Conservation (phyloP, 2,329 filamentous ascomycete genomes). For the Fusarium sp. region DNA sequence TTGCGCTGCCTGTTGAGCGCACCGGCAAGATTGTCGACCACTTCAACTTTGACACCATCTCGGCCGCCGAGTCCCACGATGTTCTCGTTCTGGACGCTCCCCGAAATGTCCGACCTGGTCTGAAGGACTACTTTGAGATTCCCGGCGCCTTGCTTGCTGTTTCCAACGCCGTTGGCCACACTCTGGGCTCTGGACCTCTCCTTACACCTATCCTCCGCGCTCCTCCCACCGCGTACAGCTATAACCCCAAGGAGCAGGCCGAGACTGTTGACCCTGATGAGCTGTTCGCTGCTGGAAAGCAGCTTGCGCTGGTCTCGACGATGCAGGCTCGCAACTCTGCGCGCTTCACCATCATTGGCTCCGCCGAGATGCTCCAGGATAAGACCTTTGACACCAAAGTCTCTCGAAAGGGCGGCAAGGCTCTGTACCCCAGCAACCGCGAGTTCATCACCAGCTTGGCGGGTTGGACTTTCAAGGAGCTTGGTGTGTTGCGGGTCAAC, state of each 20-base stretch:
- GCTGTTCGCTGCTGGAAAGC: constrained; percentile 83
- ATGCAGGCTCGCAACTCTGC: constrained; percentile 95
- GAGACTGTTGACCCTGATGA: constrained; percentile 76
- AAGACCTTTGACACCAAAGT: constrained; percentile 89
- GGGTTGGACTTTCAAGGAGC: constrained; percentile 97
- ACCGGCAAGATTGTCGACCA: constrained; percentile 91
- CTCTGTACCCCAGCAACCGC: constrained; percentile 78
- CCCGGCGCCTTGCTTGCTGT: constrained; percentile 76
- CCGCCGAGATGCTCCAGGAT: constrained; percentile 87
- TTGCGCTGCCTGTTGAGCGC: constrained; percentile 87
- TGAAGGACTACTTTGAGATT: constrained; percentile 80
- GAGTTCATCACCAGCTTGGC: constrained; percentile 87
- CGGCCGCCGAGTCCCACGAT: constrained; percentile 86
- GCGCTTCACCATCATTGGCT: constrained; percentile 86
- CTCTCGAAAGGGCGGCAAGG: constrained; percentile 65
- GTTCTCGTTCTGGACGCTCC: constrained; percentile 84
- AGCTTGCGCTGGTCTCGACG: constrained; percentile 85
- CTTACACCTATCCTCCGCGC: constrained; percentile 86
- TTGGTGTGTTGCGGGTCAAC: constrained; percentile 87
- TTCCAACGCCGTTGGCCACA: constrained; percentile 83
- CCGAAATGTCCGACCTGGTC: constrained; percentile 70
- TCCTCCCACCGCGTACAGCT: constrained; percentile 87
- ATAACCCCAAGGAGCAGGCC: constrained; percentile 89
- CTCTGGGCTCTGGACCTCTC: constrained; percentile 81
- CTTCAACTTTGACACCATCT: constrained; percentile 88